Percentiles rank a stretch among this genome's conserved stretches.
Evolutionary conservation across 1,284 basidiomycete genomes (phyloP).

Genomic region (Lignosus rhinocerotis): DNA sequence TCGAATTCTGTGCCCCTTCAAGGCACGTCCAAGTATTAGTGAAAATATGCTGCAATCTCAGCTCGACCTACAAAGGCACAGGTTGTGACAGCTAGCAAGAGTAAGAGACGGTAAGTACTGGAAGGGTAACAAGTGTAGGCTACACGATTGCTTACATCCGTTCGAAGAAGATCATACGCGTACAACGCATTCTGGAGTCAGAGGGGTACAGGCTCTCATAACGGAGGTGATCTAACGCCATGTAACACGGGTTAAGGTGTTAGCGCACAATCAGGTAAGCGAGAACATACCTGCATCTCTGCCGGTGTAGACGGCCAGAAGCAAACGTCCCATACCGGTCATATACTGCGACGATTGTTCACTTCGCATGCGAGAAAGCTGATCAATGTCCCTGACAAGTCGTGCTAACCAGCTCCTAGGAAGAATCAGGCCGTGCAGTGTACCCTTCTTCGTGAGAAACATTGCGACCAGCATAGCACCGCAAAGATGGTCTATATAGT

Average conservation of each 20-base stretch:
- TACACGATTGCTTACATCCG: conserved; percentile 38
- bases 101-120: not conserved
- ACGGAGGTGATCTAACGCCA: conserved; percentile 29
- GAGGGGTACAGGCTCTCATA: conserved; percentile 30
- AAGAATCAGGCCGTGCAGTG: conserved; percentile 45
- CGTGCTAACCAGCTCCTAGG: conserved; percentile 49
- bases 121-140: not conserved
- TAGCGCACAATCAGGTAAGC: not conserved
- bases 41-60: not conserved
- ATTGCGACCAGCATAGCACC: conserved; percentile 34
- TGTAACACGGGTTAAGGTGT: conserved; percentile 1
- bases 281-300: conserved; percentile 11
- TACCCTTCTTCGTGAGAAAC: conserved; percentile 23
- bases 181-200: conserved; percentile 11
- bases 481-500: conserved; percentile 44
- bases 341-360: conserved; percentile 24
- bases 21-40: not conserved
- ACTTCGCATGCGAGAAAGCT: conserved; percentile 1
- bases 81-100: not conserved
- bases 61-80: conserved; percentile 33
- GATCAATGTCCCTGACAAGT: conserved; percentile 15
- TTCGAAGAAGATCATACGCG: conserved; percentile 38
- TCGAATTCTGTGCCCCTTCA: not conserved
- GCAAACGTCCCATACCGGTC: conserved; percentile 25
- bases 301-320: conserved; percentile 36